Conservation (phyloP, 129 eudicot genomes). For the carrot (Daucus carota) region DH1_v3.0 NC_030387.2:40350001-40350500, state of each 20-base stretch:
- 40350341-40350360: too few species aligned
- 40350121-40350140: background rate
- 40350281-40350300: too few species aligned
- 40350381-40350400: too few species aligned
- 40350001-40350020: background rate
- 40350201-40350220: background rate
- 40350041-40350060: background rate
- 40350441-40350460: background rate
- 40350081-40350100: background rate
- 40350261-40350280: too few species aligned
- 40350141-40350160: background rate
- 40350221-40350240: background rate
- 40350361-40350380: too few species aligned
- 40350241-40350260: too few species aligned
- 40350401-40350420: too few species aligned
- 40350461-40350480: background rate
- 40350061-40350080: background rate
- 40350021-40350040: background rate
- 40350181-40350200: background rate
- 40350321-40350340: too few species aligned
- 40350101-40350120: slow-evolving; percentile 6
- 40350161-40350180: background rate
- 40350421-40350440: too few species aligned
- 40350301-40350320: too few species aligned
- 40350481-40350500: slow-evolving; percentile 79